Evolutionary conservation across 805 yeast species (phyloP), one percentile per base, ranked within the genome.

Genomic region (Saccharomycopsis malanga): DNA sequence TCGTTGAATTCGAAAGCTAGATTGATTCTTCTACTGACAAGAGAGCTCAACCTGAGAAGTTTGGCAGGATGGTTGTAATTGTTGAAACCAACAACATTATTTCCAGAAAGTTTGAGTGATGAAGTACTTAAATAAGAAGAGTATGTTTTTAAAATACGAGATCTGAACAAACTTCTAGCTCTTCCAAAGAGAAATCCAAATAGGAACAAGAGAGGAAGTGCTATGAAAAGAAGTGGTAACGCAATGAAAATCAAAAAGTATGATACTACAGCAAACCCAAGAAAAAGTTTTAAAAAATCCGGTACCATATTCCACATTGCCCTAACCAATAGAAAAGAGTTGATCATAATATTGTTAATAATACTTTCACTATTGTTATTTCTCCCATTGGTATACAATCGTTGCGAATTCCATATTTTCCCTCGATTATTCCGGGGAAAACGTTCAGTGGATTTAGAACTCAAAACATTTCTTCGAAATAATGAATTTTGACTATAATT

Each of bases 1-100:
- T 49, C 52, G 21, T 49, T 49, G 22, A 34, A 49, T 23, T 49
- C 52, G 27, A 45, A 49, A 2, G 52, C 52, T 18, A 41, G 35
- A 12, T 22, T 22, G 4, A 49, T n/a, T 41, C 52, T 44, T 23
- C 39, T 34, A 23, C 23, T 40, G 10, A 41, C 46, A 4, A 41
- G 10, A 17, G 34, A 23, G 20, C 40, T 49, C 21, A 49, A 38
- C 27, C 39, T 34, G 20, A 29, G 30, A n/a, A 49, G 27, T 36
- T 49, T 49, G 17, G 24, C 43, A 10, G 46, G 49, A 30, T 45
- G 21, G 23, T 32, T 36, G 39, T 38, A 49, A 30, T 39, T 45
- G 17, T 12, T 41, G 24, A 41, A 22, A 5, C 39, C 30, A n/a
- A 49, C 20, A 3, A 22, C 29, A 15, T 29, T 38, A 6, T 41